phyloP scores from a whole-genome alignment of 495 filamentous ascomycete genomes.

The Xylaria cubensis region DNA sequence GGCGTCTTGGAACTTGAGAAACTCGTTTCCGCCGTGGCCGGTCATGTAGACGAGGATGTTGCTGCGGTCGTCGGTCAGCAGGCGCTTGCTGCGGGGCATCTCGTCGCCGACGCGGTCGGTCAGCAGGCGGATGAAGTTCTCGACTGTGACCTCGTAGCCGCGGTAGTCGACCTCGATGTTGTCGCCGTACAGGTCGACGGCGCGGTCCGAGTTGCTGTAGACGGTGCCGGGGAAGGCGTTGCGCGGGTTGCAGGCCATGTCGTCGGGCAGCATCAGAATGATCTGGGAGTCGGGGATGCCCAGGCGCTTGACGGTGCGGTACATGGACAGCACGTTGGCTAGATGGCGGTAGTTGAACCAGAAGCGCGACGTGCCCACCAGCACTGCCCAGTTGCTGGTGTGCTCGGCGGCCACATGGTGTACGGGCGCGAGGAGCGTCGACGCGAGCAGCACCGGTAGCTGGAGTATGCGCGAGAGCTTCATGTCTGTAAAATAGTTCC shows the following conservation, averaged over 20 bases:
- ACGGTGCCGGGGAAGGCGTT: conserved; percentile 98
- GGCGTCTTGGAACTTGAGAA: conserved; percentile 96
- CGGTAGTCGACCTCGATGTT: conserved; percentile 99
- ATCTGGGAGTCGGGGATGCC: conserved; percentile 99
- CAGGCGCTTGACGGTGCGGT: conserved; percentile 96
- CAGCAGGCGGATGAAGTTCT: conserved; percentile 95
- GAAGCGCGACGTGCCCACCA: conserved; percentile 97
- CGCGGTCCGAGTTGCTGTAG: conserved; percentile 96
- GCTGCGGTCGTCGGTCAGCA: conserved; percentile 90
- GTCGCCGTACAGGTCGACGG: conserved; percentile 94
- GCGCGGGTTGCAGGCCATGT: conserved; percentile 99
- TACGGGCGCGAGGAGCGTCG: conserved; percentile 48
- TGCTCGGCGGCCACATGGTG: conserved; percentile 71
- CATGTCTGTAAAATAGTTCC: conserved; percentile 35
- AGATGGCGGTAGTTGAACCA: conserved; percentile 99
- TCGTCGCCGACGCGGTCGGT: conserved; percentile 93
- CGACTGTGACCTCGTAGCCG: conserved; percentile 97
- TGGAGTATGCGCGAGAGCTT: conserved; percentile 46
- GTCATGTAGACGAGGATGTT: conserved; percentile 99
- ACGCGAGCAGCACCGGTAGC: conserved; percentile 51
- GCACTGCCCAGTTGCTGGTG: conserved; percentile 98
- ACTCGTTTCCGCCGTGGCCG: conserved; percentile 97
- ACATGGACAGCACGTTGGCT: conserved; percentile 95
- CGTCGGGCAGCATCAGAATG: conserved; percentile 98
- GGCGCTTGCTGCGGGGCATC: conserved; percentile 89